Evolutionary conservation across 2,329 filamentous ascomycete species (phyloP).

Genomic region (Stagonosporopsis rhizophila): DNA sequence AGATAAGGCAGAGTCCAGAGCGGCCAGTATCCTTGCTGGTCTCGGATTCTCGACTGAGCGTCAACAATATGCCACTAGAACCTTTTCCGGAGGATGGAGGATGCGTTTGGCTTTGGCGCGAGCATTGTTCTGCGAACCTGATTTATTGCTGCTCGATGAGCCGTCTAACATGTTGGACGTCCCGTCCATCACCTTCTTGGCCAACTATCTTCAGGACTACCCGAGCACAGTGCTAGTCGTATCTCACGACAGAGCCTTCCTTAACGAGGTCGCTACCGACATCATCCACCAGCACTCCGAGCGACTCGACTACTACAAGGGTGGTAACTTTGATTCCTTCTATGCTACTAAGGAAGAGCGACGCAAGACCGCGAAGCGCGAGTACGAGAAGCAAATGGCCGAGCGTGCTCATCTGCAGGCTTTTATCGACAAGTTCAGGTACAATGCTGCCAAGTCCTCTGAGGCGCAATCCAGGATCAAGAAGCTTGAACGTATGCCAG

Average conservation of each 20-base stretch:
- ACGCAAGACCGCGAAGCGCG: constrained; percentile 92
- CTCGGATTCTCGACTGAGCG: constrained; percentile 94
- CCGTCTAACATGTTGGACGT: constrained; percentile 99
- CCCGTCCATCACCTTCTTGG: constrained; percentile 97
- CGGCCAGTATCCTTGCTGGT: constrained; percentile 94
- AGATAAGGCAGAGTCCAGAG: constrained; percentile 94
- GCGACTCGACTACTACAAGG: constrained; percentile 96
- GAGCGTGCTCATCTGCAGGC: constrained; percentile 90
- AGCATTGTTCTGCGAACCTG: constrained; percentile 97
- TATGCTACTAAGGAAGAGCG: constrained; percentile 97
- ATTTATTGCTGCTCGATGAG: constrained; percentile 95
- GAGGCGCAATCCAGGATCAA: constrained; percentile 99
- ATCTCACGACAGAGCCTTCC: constrained; percentile 97
- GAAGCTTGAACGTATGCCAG: constrained; percentile 96
- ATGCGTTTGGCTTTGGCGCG: constrained; percentile 95
- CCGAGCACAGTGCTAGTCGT: constrained; percentile 95
- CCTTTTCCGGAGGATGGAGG: constrained; percentile 99
- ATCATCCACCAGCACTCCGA: constrained; percentile 99
- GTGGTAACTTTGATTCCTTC: constrained; percentile 79
- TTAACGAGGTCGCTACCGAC: constrained; percentile 98
- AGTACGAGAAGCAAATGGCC: constrained; percentile 98
- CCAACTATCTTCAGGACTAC: constrained; percentile 92
- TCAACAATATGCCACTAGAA: constrained; percentile 92
- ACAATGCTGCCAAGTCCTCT: constrained; percentile 98
- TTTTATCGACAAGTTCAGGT: constrained; percentile 99